Base-by-base conservation (phyloP, 2,329 filamentous ascomycete species). In the Huntiella moniliformis region DNA sequence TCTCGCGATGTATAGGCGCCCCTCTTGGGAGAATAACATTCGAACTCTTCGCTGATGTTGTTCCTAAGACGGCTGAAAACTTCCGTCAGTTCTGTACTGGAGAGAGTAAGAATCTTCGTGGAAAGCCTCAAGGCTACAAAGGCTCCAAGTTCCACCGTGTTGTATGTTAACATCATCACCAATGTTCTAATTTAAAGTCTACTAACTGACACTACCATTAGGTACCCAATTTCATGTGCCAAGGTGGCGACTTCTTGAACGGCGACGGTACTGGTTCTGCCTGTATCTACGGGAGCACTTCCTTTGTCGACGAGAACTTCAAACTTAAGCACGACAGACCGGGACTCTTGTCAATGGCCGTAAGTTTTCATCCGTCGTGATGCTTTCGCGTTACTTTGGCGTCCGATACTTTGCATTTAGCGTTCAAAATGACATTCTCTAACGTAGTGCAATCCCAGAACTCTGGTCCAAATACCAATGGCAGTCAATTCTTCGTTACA, bases 201-300 rank as follows among this genome's bases (percentile, higher is more conserved):
- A 38, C 17, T 13, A 3, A 40, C 7, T 38, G 15, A 45, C 22
- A 28, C 22, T 28, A 28, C 22, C 10, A 2, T 8, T 38, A 92
- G 84, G 94, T 95, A 60, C 83, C 82, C 63, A 82, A 83, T 56
- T 95, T 96, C 66, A 96, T 96, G 88, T 82, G 91, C 56, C 91
- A 98, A 62, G 88, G 88, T 39, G 91, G 91, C 45, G 91, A 98
- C 62, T 96, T 96, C 61, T 67, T 94, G 51, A 86, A 94, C 56
- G 84, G 86, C 44, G 83, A 96, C 61, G 91, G 91, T 44, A 92
- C 84, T 1, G 91, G 91, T 6, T 86, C 79, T 40, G 80, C 79
- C 8, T 82, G 74, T 54, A 94, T 96, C 60, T 96, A 92, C 66
- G 85, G 86, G 48, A 79, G 75, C 43, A 78, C 81, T 54, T 73